Percentiles rank a stretch among this genome's conserved stretches.
Evolutionary conservation across 2,329 filamentous ascomycete species (phyloP).

Genomic region (Xylariaceae sp.): DNA sequence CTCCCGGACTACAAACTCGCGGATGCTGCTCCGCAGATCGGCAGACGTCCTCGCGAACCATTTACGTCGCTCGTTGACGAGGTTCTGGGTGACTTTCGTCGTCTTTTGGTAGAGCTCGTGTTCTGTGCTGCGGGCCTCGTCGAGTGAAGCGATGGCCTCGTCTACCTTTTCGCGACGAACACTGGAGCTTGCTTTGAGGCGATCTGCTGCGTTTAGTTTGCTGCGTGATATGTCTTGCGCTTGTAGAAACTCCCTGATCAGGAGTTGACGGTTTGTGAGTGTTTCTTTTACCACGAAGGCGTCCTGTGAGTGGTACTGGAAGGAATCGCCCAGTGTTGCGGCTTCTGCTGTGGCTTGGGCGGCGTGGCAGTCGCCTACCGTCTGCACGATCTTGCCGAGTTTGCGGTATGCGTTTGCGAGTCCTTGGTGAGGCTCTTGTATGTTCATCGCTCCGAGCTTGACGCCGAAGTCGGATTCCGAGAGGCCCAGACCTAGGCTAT

Average conservation of each 20-base stretch:
- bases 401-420: conserved; percentile 90
- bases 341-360: conserved; percentile 96
- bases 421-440: conserved; percentile 86
- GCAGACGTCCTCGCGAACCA: conserved; percentile 85
- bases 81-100: conserved; percentile 80
- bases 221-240: conserved; percentile 81
- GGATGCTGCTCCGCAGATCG: conserved; percentile 78
- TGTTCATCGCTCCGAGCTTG: conserved; percentile 79
- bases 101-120: conserved; percentile 80
- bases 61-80: conserved; percentile 80
- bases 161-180: conserved; percentile 95
- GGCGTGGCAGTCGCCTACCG: conserved; percentile 90
- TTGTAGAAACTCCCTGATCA: conserved; percentile 87
- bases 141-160: conserved; percentile 86
- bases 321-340: conserved; percentile 86
- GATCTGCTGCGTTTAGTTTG: conserved; percentile 81
- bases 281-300: conserved; percentile 98
- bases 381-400: conserved; percentile 88
- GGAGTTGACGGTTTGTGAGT: conserved; percentile 93
- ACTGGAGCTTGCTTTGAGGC: conserved; percentile 79
- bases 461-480: conserved; percentile 91
- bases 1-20: conserved; percentile 89
- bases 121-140: conserved; percentile 82
- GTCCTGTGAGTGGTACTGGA: conserved; percentile 92
- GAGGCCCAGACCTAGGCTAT: conserved; percentile 72